These are phyloP conservation scores for Microthlaspi erraticum DNA, from an alignment of 345 rosid genomes.

Conservation along the genomic window DNA sequence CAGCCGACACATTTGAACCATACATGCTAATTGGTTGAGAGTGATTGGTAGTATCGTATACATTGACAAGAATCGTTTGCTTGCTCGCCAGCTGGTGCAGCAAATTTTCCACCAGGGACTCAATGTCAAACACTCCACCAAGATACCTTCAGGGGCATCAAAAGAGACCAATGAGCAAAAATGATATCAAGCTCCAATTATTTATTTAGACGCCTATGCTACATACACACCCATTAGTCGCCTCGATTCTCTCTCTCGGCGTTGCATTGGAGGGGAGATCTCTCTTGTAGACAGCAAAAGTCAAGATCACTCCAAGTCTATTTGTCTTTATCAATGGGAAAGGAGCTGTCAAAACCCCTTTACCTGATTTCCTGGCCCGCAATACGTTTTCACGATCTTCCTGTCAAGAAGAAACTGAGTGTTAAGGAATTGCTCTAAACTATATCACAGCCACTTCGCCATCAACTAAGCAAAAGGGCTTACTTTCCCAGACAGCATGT, in stretches of 20 bases:
- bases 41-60: slow-evolving; percentile 70
- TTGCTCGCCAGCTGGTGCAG: slow-evolving; percentile 97
- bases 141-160: slow-evolving; percentile 66
- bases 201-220: slow-evolving; percentile 20
- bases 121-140: slow-evolving; percentile 92
- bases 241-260: slow-evolving; percentile 79
- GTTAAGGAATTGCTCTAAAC: neutral
- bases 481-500: slow-evolving; percentile 94
- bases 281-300: slow-evolving; percentile 86
- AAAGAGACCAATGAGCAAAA: slow-evolving; percentile 26
- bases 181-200: neutral
- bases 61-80: slow-evolving; percentile 91
- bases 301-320: slow-evolving; percentile 94
- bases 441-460: neutral
- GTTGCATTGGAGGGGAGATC: slow-evolving; percentile 85
- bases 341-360: slow-evolving; percentile 97
- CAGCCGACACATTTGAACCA: slow-evolving; percentile 68
- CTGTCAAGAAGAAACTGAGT: too few relatives aligned
- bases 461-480: slow-evolving; percentile 34
- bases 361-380: slow-evolving; percentile 86
- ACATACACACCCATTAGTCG: slow-evolving; percentile 80
- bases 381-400: slow-evolving; percentile 92
- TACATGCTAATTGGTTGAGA: slow-evolving; percentile 94
- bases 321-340: slow-evolving; percentile 84
- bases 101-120: slow-evolving; percentile 88